Evolutionary conservation across 805 yeast species (phyloP).

Genomic region (Cyberlindnera misumaiensis): DNA sequence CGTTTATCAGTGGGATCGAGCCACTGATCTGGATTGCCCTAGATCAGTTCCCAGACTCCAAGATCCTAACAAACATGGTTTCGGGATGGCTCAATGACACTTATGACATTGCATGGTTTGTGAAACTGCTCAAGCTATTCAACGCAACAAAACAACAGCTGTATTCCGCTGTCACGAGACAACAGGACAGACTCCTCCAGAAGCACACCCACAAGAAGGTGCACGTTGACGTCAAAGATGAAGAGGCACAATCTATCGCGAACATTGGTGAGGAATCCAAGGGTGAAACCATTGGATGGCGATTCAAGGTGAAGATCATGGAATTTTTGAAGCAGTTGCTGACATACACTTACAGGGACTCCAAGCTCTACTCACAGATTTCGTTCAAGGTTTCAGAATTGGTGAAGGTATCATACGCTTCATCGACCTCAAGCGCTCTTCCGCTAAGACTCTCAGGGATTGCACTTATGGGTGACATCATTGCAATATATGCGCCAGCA

Average conservation of each 20-base stretch:
- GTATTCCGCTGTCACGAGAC: slow-evolving; percentile 33
- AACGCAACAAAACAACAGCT: slow-evolving; percentile 37
- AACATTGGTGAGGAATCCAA: slow-evolving; percentile 15
- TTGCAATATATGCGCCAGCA: slow-evolving; percentile 52
- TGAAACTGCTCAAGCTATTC: slow-evolving; percentile 44
- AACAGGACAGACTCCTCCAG: slow-evolving; percentile 35
- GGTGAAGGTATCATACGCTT: slow-evolving; percentile 71
- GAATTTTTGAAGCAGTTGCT: slow-evolving; percentile 40
- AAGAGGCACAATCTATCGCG: slow-evolving; percentile 41
- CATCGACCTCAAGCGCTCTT: slow-evolving; percentile 66
- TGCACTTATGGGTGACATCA: slow-evolving; percentile 52
- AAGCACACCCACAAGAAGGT: slow-evolving; percentile 26
- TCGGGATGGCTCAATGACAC: slow-evolving; percentile 56
- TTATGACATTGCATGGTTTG: slow-evolving; percentile 49
- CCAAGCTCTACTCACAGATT: slow-evolving; percentile 33
- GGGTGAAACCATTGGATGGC: slow-evolving; percentile 53
- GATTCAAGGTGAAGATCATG: slow-evolving; percentile 41
- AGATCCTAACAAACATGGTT: slow-evolving; percentile 39
- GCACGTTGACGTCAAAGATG: slow-evolving; percentile 35
- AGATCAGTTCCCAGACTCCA: slow-evolving; percentile 38
- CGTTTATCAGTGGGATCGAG: slow-evolving; percentile 40
- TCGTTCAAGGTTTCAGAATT: slow-evolving; percentile 51
- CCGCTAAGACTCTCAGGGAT: slow-evolving; percentile 61
- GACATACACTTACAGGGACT: slow-evolving; percentile 31
- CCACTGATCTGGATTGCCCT: slow-evolving; percentile 55